These are phyloP conservation scores for Mucor lusitanicus DNA, from an alignment of 371 early-diverging fungal species.

Conservation along the genomic window DNA sequence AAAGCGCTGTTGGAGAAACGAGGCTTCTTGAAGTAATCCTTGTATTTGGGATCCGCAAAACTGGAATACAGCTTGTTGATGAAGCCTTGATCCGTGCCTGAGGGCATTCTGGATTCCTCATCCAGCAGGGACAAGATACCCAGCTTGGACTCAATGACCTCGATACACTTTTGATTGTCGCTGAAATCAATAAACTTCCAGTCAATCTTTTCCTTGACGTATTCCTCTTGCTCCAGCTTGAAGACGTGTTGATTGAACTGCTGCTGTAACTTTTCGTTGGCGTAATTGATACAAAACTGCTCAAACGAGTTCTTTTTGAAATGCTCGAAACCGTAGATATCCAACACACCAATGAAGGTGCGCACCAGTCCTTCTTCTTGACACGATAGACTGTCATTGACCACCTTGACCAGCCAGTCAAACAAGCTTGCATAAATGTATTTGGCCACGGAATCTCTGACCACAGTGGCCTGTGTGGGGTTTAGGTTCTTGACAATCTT, in stretches of 20 bases:
- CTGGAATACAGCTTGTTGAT: constrained; percentile 84
- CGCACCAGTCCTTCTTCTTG: constrained; percentile 50
- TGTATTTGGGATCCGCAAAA: constrained; percentile 68
- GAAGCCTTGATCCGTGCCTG: constrained; percentile 83
- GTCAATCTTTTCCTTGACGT: constrained; percentile 89
- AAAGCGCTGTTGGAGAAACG: constrained; percentile 85
- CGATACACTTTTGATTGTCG: constrained; percentile 99
- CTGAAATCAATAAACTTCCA: constrained; percentile 96
- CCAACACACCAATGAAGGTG: constrained; percentile 93
- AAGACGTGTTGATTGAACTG: constrained; percentile 78
- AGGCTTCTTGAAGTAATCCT: constrained; percentile 88
- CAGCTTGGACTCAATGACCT: constrained; percentile 94
- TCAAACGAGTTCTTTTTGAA: constrained; percentile 99
- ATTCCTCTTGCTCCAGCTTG: constrained; percentile 95
- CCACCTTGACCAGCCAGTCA: constrained; percentile 88
- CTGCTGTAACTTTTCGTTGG: constrained; percentile 98
- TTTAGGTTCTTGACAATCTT: constrained; percentile 81
- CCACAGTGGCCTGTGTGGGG: constrained; percentile 76
- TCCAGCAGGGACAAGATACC: constrained; percentile 97
- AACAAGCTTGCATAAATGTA: constrained; percentile 92
- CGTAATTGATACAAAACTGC: constrained; percentile 99
- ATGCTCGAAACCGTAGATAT: constrained; percentile 98
- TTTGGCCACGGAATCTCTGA: constrained; percentile 93
- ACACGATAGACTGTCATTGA: constrained; percentile 80
- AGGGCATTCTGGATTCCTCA: constrained; percentile 94